Evolutionary conservation across 202 grass and related monocot genomes (phyloP).

Genomic region (Zoysia matrella): DNA sequence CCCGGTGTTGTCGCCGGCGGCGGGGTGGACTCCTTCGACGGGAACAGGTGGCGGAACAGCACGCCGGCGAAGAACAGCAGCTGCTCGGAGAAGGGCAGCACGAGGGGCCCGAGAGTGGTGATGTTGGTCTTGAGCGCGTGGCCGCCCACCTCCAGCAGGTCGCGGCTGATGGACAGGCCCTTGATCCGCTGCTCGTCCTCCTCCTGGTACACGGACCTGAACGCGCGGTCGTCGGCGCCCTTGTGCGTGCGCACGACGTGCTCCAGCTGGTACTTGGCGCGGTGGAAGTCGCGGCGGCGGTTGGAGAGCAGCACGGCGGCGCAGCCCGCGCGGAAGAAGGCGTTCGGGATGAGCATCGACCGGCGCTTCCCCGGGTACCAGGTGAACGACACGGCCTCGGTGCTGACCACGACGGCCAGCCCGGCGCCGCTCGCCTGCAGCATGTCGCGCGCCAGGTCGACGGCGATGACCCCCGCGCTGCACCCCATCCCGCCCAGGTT

Average conservation of each 20-base stretch:
- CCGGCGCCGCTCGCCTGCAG: no score
- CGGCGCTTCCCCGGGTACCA: no score
- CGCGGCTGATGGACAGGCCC: slow-evolving; percentile 88
- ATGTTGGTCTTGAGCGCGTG: slow-evolving; percentile 99
- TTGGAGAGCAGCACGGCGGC: no score
- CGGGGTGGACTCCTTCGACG: slow-evolving; percentile 49
- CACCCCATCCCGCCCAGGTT: slow-evolving; percentile 25
- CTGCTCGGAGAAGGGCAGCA: slow-evolving; percentile 97
- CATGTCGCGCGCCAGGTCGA: no score
- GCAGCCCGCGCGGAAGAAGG: no score
- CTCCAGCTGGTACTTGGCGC: slow-evolving; percentile 92
- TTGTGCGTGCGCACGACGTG: slow-evolving; percentile 97
- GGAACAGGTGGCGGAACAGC: slow-evolving; percentile 90
- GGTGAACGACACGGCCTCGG: no score
- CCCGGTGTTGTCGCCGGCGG: not conserved
- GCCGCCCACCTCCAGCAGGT: slow-evolving; percentile 92
- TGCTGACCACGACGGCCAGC: no score
- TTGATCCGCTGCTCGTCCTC: slow-evolving; percentile 97
- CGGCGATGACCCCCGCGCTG: no score
- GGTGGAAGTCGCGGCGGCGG: no score
- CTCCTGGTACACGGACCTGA: slow-evolving; percentile 96
- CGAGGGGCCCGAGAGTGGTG: slow-evolving; percentile 88
- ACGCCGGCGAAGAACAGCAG: slow-evolving; percentile 91
- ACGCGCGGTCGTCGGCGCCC: slow-evolving; percentile 85
- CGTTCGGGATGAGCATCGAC: no score